Evolutionary conservation across 2,329 filamentous ascomycete genomes (phyloP).

Genomic region (Pezizomycotina sp.): DNA sequence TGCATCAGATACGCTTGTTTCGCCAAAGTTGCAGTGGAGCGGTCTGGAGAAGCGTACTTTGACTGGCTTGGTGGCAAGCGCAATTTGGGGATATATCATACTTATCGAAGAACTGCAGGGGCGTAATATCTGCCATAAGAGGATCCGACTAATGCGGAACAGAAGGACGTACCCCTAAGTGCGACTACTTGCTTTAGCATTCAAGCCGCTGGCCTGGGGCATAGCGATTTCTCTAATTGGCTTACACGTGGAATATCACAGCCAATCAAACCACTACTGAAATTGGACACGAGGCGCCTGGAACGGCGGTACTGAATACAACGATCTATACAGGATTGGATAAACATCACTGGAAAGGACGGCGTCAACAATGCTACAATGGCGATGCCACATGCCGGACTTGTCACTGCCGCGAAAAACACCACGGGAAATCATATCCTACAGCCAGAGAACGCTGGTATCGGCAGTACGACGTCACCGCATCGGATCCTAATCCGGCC

Average conservation of each 20-base stretch:
- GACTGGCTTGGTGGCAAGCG: slow-evolving; percentile 40
- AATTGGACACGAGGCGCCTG: too few species aligned
- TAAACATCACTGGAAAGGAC: slow-evolving; percentile 9
- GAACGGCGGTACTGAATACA: too few species aligned
- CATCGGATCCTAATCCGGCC: slow-evolving; percentile 52
- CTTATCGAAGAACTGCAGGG: slow-evolving; percentile 41
- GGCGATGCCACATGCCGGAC: slow-evolving; percentile 55
- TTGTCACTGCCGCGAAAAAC: slow-evolving; percentile 47
- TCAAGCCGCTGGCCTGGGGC: slow-evolving; percentile 45
- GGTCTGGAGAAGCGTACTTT: slow-evolving; percentile 36
- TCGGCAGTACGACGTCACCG: slow-evolving; percentile 48
- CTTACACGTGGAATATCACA: slow-evolving; percentile 7
- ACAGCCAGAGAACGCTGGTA: slow-evolving; percentile 46
- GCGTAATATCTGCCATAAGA: slow-evolving; percentile 37
- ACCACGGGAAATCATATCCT: slow-evolving; percentile 47
- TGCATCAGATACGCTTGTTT: slow-evolving; percentile 57
- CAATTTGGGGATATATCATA: slow-evolving; percentile 48
- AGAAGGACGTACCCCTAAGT: background rate
- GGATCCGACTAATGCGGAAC: slow-evolving; percentile 31
- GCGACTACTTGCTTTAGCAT: slow-evolving; percentile 48
- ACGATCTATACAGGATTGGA: slow-evolving; percentile 13
- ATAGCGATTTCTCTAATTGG: slow-evolving; percentile 14
- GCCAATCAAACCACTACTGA: too few species aligned
- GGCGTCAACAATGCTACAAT: slow-evolving; percentile 57
- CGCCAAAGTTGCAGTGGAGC: slow-evolving; percentile 51